phyloP scores from a whole-genome alignment of 495 filamentous ascomycete species.

The Durotheca rogersii region DNA sequence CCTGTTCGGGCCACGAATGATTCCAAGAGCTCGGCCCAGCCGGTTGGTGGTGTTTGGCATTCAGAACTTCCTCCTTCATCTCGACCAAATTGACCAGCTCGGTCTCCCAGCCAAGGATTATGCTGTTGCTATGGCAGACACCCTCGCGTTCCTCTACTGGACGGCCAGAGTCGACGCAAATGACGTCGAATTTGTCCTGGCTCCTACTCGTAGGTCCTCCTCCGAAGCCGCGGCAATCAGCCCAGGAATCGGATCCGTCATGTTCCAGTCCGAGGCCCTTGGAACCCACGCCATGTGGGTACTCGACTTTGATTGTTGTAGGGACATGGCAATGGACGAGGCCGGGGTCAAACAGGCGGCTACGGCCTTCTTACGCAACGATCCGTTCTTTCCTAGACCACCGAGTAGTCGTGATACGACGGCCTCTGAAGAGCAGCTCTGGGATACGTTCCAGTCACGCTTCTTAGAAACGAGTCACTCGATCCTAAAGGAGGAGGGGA shows the following conservation, averaged over 20 bases:
- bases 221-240: too few species aligned
- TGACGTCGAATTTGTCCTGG: slow-evolving; percentile 57
- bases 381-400: slow-evolving; percentile 49
- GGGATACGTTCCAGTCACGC: too few species aligned
- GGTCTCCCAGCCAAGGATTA: slow-evolving; percentile 26
- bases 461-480: too few species aligned
- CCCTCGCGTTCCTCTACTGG: slow-evolving; percentile 52
- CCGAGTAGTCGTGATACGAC: too few species aligned
- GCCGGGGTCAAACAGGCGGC: slow-evolving; percentile 39
- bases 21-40: too few species aligned
- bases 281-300: slow-evolving; percentile 42
- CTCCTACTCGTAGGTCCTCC: too few species aligned
- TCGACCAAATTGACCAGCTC: slow-evolving; percentile 50
- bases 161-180: slow-evolving; percentile 43
- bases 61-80: slow-evolving; percentile 51
- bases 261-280: slow-evolving; percentile 15
- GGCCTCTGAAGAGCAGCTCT: too few species aligned
- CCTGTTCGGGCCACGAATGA: not conserved
- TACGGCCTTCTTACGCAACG: slow-evolving; percentile 40
- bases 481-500: too few species aligned
- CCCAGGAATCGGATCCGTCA: slow-evolving; percentile 2
- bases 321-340: slow-evolving; percentile 35
- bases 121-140: slow-evolving; percentile 44
- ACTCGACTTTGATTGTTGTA: slow-evolving; percentile 50
- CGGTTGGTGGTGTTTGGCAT: slow-evolving; percentile 37